phyloP scores from a whole-genome alignment of 2,329 filamentous ascomycete species.

The Xylariales sp. region DNA sequence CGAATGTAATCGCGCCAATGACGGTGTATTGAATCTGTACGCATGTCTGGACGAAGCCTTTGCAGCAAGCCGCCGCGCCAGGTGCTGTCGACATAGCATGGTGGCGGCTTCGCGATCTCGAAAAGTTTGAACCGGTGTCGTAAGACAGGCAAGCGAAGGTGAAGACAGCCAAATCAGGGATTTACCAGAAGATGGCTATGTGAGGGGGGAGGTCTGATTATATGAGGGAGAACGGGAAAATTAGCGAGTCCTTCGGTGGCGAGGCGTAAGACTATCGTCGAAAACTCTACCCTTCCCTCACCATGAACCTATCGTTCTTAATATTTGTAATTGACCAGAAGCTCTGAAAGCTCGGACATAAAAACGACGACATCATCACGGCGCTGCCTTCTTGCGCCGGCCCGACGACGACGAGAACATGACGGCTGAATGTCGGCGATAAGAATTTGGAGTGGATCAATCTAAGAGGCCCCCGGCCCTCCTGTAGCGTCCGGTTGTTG shows the following conservation, averaged over 20 bases:
- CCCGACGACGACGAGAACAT: background rate
- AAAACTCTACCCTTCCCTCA: conserved; percentile 5
- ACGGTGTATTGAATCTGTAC: conserved; percentile 15
- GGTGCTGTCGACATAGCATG: conserved; percentile 29
- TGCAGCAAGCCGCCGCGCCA: conserved; percentile 25
- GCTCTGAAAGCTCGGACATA: conserved; percentile 9
- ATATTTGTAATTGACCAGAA: conserved; percentile 6
- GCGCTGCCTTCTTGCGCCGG: conserved; percentile 6
- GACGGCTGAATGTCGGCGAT: too few species aligned
- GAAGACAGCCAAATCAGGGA: too few species aligned
- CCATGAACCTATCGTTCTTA: conserved; percentile 4
- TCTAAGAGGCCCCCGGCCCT: too few species aligned
- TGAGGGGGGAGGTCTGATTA: background rate
- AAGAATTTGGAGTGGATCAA: too few species aligned
- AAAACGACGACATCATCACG: conserved; percentile 9
- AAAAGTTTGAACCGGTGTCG: conserved; percentile 1
- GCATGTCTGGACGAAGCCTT: conserved; percentile 18
- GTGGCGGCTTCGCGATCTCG: conserved; percentile 9
- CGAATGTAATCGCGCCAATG: conserved; percentile 20
- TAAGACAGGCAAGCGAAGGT: background rate
- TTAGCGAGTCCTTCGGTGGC: background rate
- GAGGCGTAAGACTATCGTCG: conserved; percentile 1
- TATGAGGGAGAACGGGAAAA: background rate
- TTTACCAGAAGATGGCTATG: too few species aligned
- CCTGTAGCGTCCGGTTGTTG: too few species aligned